Evolutionary conservation across 306 rosid genomes (phyloP), one percentile per base, ranked within the genome.

Genomic region (Trifolium pratense): DNA sequence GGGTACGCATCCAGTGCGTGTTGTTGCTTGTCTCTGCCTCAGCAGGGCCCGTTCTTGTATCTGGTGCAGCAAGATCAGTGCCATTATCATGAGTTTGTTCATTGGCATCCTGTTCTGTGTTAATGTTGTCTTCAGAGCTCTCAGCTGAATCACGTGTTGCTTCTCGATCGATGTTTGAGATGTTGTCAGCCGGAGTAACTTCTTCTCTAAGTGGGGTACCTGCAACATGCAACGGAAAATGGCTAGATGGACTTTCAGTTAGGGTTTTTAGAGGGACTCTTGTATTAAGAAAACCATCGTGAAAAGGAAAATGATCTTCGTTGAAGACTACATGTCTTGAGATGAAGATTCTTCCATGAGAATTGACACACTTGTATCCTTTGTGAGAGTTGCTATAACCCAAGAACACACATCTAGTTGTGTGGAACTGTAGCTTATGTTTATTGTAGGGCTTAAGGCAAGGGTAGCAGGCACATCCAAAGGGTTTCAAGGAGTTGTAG

Each of bases 251-350:
- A 16, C 10, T 5, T 16, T 16, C 11, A 49, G 23, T 49, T 49
- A 49, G 4, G n/a, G 11, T n/a, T 49, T 49, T 6, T 16, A 49
- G 0, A 16, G 59, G 56, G 9, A 7, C 21, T n/a, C 11, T 49
- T 49, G 31, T 53, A 53, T 53, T 53, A 7, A 53, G 59, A 5
- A 53, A 20, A 2, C 59, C 59, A 20, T 53, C 31, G 0, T 53
- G 59, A 3, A 52, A 52, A 1, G 59, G 59, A 5, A 53, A 53
- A 0, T 53, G 14, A 0, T 53, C 14, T 20, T 53, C 59, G 9
- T 53, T 53, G 59, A 53, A 53, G 14, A 20, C 59, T n/a, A 53
- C 59, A 20, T 53, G 31, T 53, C 59, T 17, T 17, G 59, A 53
- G 6, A 20, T 20, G 6, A 53, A 53, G 14, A 53, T 0, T 53